phyloP scores from a whole-genome alignment of 1,139 yeast genomes.

The Candida sanyaensis region DNA sequence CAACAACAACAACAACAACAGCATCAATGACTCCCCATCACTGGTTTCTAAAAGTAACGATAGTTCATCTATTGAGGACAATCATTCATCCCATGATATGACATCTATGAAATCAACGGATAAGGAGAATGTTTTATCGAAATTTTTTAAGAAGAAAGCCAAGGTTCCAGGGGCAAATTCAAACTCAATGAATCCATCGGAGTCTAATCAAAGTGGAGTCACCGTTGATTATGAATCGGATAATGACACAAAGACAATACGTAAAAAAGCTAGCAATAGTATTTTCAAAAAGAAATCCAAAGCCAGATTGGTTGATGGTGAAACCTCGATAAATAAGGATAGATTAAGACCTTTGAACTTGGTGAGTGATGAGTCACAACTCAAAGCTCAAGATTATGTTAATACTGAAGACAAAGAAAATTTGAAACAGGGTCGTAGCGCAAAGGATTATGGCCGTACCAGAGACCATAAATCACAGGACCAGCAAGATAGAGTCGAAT shows the following conservation, averaged over 20 bases:
- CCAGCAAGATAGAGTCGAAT: background rate
- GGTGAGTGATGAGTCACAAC: conserved; percentile 4
- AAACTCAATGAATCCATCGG: conserved; percentile 10
- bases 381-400: conserved; percentile 1
- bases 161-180: conserved; percentile 24
- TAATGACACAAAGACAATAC: conserved; percentile 21
- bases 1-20: background rate
- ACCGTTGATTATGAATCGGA: conserved; percentile 35
- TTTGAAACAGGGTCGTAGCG: background rate
- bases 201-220: conserved; percentile 22
- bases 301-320: conserved; percentile 11
- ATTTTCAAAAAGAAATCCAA: conserved; percentile 14
- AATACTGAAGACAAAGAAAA: conserved; percentile 14
- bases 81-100: background rate
- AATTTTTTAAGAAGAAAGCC: conserved; percentile 47
- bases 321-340: conserved; percentile 6
- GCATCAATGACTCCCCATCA: background rate
- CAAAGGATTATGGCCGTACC: background rate
- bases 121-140: conserved; percentile 45
- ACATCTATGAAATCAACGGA: conserved; percentile 16
- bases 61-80: background rate
- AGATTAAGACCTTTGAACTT: conserved; percentile 6
- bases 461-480: background rate
- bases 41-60: background rate
- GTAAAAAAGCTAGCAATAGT: conserved; percentile 22